Evolutionary conservation across 371 early-diverging fungal species (phyloP).

Genomic region (Gilbertella persicaria): DNA sequence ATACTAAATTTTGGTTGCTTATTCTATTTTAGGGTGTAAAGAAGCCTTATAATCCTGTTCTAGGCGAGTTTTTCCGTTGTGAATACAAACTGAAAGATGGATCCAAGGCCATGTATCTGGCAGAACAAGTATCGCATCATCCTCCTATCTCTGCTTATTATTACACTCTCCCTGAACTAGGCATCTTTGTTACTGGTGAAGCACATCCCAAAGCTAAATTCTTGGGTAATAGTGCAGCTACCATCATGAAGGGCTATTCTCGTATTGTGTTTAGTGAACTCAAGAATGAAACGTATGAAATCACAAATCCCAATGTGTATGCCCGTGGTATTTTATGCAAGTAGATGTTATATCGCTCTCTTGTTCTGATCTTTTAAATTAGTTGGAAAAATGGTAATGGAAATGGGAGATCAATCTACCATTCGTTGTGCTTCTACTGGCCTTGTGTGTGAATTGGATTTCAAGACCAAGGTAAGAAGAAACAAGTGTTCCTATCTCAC

Average conservation of each 20-base stretch:
- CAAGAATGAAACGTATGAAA: constrained; percentile 40
- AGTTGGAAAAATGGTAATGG: constrained; percentile 93
- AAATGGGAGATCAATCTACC: constrained; percentile 84
- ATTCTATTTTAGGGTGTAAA: constrained; percentile 76
- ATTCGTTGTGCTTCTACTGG: constrained; percentile 78
- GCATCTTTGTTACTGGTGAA: constrained; percentile 80
- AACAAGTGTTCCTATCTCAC: neutral
- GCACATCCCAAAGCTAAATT: constrained; percentile 89
- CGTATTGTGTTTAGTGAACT: constrained; percentile 35
- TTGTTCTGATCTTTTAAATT: constrained; percentile 23
- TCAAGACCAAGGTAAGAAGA: constrained; percentile 82
- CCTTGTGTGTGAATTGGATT: constrained; percentile 83
- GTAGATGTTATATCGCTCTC: constrained; percentile 70
- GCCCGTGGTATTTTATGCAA: constrained; percentile 61
- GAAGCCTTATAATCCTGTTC: constrained; percentile 83
- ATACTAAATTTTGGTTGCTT: neutral
- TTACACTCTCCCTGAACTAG: constrained; percentile 64
- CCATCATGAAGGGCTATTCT: constrained; percentile 73
- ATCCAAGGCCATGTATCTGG: constrained; percentile 59
- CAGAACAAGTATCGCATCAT: constrained; percentile 80
- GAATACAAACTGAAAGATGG: constrained; percentile 72
- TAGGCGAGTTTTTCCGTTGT: constrained; percentile 77
- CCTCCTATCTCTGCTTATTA: constrained; percentile 72
- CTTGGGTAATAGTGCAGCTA: constrained; percentile 93
- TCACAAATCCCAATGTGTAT: constrained; percentile 46